Evolutionary conservation across 495 filamentous ascomycete genomes (phyloP), one percentile per base, ranked within the genome.

Genomic region (Aspergillus campestris): DNA sequence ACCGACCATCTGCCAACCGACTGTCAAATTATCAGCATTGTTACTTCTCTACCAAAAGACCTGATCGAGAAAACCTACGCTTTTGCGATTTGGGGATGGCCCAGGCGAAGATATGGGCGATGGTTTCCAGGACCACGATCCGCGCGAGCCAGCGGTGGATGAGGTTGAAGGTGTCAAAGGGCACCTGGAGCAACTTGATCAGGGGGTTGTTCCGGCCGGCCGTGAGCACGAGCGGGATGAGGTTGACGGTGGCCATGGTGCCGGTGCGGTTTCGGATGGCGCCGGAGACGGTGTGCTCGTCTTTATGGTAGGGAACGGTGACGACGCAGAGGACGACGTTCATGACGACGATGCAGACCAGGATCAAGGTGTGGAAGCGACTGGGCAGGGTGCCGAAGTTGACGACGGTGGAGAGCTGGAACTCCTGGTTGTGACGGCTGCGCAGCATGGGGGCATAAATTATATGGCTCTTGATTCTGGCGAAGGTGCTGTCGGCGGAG

Each of bases 371-470:
- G 57, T 98, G 89, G 40, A 95, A 79, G 8, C 92, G 80, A 34
- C 82, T 87, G 4, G 92, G 92, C 3, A 97, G 67, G 1, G 82
- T 89, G 29, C 92, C 92, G 55, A 95, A 75, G 60, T 87, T 89
- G 52, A 92, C 57, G 34, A 83, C 85, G 10, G 77, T 69, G 5
- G 85, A 91, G 5, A 96, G 64, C 51, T 79, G 78, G 50, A 95
- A 79, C 60, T 94, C 90, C 42, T 83, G 79, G 66, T 92, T 94
- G 68, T 96, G 91, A 27, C 91, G 81, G 49, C 76, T 84, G 8
- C 75, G 77, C 62, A 86, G 82, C 14, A 97, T 65, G 1, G 92
- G 89, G 8, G 92, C 91, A 60, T 90, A 88, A 51, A 94, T 73
- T 41, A 94, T 57, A 56, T 91, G 71, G 49, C 78, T 80, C 71